Evolutionary conservation across 805 yeast species (phyloP).

Genomic region (Cephaloascus albidus): DNA sequence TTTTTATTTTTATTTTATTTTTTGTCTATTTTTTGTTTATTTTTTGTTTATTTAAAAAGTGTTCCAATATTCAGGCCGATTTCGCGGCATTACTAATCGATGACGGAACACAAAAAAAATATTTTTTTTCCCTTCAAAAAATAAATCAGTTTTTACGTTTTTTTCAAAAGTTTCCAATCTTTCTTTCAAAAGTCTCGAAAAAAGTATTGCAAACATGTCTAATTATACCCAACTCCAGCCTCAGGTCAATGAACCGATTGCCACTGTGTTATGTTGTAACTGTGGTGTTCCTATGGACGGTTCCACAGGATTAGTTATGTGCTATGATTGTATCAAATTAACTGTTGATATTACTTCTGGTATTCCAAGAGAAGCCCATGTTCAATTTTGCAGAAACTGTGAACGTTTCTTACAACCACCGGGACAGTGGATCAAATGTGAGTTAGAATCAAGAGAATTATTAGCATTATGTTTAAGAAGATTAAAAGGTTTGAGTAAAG

Average conservation of each 20-base stretch:
- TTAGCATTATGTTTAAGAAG: conserved; percentile 84
- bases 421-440: conserved; percentile 83
- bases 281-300: conserved; percentile 99
- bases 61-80: too few species aligned
- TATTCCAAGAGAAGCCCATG: conserved; percentile 82
- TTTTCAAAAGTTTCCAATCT: too few species aligned
- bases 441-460: conserved; percentile 85
- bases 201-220: conserved; percentile 36
- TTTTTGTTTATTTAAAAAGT: too few species aligned
- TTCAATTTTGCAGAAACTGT: conserved; percentile 94
- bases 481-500: conserved; percentile 79
- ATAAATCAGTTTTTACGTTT: too few species aligned
- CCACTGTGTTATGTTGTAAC: conserved; percentile 94
- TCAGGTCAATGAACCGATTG: conserved; percentile 31
- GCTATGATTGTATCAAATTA: conserved; percentile 92
- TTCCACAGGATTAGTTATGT: conserved; percentile 85
- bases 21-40: too few species aligned
- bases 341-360: conserved; percentile 93
- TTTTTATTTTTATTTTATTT: too few species aligned
- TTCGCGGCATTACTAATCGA: too few species aligned
- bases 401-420: conserved; percentile 96
- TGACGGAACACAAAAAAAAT: too few species aligned
- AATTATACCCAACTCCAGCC: conserved; percentile 34
- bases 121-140: too few species aligned
- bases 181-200: too few species aligned